Evolutionary conservation across 1,139 yeast genomes (phyloP).

Genomic region (Taphrina betulina): DNA sequence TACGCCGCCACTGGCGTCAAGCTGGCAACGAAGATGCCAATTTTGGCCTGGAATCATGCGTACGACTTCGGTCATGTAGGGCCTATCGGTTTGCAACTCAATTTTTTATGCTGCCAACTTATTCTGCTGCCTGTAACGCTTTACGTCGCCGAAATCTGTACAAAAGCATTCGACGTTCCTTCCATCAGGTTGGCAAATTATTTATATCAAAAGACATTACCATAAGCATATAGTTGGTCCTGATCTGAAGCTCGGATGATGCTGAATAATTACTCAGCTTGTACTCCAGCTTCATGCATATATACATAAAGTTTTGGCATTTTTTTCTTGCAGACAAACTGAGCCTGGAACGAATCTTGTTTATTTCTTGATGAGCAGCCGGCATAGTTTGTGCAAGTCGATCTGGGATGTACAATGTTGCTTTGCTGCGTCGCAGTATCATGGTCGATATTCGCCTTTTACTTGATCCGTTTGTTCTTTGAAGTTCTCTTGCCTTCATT

Average conservation of each 20-base stretch:
- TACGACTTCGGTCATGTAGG: constrained; percentile 4
- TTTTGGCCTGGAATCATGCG: constrained; percentile 1
- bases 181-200: constrained; percentile 2
- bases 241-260: no score
- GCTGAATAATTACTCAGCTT: no score
- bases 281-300: no score
- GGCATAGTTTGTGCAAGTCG: no score
- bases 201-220: constrained; percentile 11
- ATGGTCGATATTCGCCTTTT: no score
- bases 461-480: no score
- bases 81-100: constrained; percentile 22
- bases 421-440: no score
- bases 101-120: constrained; percentile 19
- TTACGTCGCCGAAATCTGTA: constrained; percentile 22
- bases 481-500: constrained; percentile 47
- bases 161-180: constrained; percentile 19
- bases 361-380: no score
- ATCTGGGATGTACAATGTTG: no score
- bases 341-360: no score
- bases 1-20: constrained; percentile 20
- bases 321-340: no score
- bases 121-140: constrained; percentile 21
- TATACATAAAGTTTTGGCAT: no score
- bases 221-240: neutral
- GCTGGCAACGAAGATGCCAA: neutral